Conservation (phyloP, 805 yeast genomes). For the Barnettozyma vustinii region DNA sequence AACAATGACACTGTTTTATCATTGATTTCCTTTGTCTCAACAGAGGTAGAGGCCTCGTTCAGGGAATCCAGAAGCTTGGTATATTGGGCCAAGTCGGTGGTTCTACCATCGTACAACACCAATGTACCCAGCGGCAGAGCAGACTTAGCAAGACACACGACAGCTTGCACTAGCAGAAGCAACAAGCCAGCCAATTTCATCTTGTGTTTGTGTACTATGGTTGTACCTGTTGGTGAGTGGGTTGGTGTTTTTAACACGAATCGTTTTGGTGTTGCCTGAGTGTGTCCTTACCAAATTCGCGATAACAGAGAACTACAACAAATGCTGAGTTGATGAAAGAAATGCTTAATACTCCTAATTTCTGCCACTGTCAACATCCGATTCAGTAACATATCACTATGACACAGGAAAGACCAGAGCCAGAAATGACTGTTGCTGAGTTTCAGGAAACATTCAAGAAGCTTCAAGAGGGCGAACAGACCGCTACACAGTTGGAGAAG, state of each 20-base stretch:
- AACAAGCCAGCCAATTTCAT: constrained; percentile 5
- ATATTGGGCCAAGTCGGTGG: constrained; percentile 22
- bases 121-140: constrained; percentile 14
- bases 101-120: constrained; percentile 17
- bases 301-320: not conserved
- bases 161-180: constrained; percentile 4
- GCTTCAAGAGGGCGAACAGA: constrained; percentile 62
- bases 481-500: constrained; percentile 55
- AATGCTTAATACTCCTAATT: not conserved
- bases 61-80: constrained; percentile 9
- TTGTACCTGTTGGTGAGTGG: not conserved
- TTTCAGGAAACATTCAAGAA: constrained; percentile 55
- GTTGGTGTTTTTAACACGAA: not conserved
- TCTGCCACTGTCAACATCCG: not conserved
- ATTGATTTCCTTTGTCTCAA: constrained; percentile 26
- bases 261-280: not conserved
- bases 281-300: not conserved
- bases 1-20: constrained; percentile 28
- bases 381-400: constrained; percentile 5
- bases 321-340: not conserved
- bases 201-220: not conserved
- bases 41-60: constrained; percentile 26
- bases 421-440: constrained; percentile 19
- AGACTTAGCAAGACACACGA: constrained; percentile 9
- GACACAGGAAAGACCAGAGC: constrained; percentile 7